Evolutionary conservation across 176 grass and related monocot species (phyloP), one percentile per base, ranked within the genome.

Genomic region (Microstegium vimineum): DNA sequence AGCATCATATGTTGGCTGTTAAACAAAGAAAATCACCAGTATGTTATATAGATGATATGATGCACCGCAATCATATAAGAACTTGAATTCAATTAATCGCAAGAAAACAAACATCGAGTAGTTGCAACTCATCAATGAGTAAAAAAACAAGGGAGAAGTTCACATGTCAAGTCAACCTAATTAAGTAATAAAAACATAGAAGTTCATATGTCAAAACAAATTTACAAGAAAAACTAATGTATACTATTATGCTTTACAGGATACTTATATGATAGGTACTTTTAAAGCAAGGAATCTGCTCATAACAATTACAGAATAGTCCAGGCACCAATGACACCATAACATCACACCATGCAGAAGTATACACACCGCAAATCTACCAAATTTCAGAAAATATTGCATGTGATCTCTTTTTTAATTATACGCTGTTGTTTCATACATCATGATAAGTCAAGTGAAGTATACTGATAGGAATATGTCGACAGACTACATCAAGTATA

Each of bases 1-100:
- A 57, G 86, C 77, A 72, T 89, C 80, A 73, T 40, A 56, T 10
- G 49, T 91, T 59, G 73, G 45, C 90, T 94, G 92, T 84, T 76
- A 74, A 72, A 81, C 90, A 43, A 79, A 85, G 63, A 22, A 79
- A 82, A 59, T 52, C 67, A 79, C 46, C 74, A 87, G 81, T n/a
- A 82, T 62, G 62, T 66, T 20, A 31, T 73, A 49, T 73, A 2
- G 46, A 79, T 61, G 31, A 88, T 30, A 18, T 18, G 35, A 84
- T 69, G 41, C 41, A 77, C 43, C 86, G 2, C 66, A 85, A 80
- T 8, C 54, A 86, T 73, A 66, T 43, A 73, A 60, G 27, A 30
- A 66, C 57, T 66, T 66, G 33, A 76, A 43, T 61, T 77, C 35
- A 49, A 54, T 15, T 66, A 77, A 73, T 42, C 3, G 2, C 65